Percentiles rank a stretch among this genome's conserved stretches.
These are phyloP conservation scores for Gossypium schwendimanii DNA, from an alignment of 441 rosid genomes.

Conservation along the genomic window DNA sequence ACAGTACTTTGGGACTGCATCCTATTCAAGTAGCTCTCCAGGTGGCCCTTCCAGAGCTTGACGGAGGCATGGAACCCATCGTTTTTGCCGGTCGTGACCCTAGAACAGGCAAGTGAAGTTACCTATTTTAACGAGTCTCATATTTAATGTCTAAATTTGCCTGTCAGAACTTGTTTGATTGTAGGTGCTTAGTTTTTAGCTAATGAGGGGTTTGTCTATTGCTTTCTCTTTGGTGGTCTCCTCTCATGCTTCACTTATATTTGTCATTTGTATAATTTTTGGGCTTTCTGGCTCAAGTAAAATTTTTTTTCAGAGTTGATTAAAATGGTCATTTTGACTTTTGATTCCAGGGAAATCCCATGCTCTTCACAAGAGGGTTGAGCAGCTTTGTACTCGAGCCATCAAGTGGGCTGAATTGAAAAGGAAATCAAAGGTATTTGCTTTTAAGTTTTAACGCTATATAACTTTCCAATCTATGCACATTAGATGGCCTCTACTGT, in stretches of 20 bases:
- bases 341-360: constrained; percentile 81
- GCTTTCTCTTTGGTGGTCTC: background rate
- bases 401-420: constrained; percentile 95
- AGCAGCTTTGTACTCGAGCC: constrained; percentile 94
- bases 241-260: background rate
- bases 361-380: constrained; percentile 99
- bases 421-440: constrained; percentile 78
- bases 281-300: background rate
- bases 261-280: background rate
- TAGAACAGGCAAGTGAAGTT: constrained; percentile 62
- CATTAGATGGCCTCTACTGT: background rate
- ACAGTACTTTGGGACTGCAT: constrained; percentile 90
- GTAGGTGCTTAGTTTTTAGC: background rate
- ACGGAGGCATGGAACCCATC: constrained; percentile 98
- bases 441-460: background rate
- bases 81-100: constrained; percentile 99
- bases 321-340: background rate
- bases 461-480: constrained; percentile 2
- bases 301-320: constrained; percentile 1
- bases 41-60: constrained; percentile 97
- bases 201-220: constrained; percentile 6
- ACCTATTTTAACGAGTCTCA: background rate
- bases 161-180: background rate
- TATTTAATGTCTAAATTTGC: background rate
- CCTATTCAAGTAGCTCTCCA: constrained; percentile 99